Base-by-base conservation (phyloP, 306 rosid genomes). In the Lagenaria siceraria region DNA sequence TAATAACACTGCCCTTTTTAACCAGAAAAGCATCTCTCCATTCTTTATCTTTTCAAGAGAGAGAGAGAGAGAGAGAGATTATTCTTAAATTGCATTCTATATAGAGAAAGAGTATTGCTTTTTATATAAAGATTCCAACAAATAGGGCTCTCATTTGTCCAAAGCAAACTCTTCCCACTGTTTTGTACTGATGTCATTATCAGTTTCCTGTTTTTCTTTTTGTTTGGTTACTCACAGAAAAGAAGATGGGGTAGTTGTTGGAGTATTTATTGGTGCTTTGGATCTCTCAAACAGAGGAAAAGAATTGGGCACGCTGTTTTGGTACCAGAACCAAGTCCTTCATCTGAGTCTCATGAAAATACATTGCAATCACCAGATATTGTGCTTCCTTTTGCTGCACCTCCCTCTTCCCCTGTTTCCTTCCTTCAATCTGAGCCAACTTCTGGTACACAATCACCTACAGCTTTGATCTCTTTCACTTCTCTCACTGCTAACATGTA, bases 361-460 rank as follows among this genome's bases (percentile, higher is more conserved):
- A 70, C 83, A 62, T 79, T 58, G 58, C 93, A 90, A 75, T 72
- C 83, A 54, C 74, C 85, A 6, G 78, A 81, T 5, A 69, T 82
- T 84, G 77, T 80, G 36, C 86, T 88, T 86, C 98, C 99, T 75
- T 92, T 96, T 75, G 64, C 85, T 15, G 99, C 98, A 10, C 99
- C 99, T 62, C 99, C 99, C 8, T 92, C 99, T 7, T 96, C 99
- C 48, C 99, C 98, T 18, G 98, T 89, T 9, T 96, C 99, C 12
- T 88, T 96, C 77, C 88, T 96, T 82, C 96, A 89, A 79, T 96
- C 99, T 49, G 99, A 96, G 74, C 97, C 96, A 56, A 87, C 99
- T 80, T 96, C 99, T n/a, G 83, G 68, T 38, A 80, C 86, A 22
- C 99, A 90, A 38, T 96, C 99, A 27, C 98, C 99, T 3, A 81